A percentile compares a stretch with the other conserved stretches of the same genome.
Conservation (phyloP, 768 basidiomycete genomes). For the Galerina sulciceps region DNA sequence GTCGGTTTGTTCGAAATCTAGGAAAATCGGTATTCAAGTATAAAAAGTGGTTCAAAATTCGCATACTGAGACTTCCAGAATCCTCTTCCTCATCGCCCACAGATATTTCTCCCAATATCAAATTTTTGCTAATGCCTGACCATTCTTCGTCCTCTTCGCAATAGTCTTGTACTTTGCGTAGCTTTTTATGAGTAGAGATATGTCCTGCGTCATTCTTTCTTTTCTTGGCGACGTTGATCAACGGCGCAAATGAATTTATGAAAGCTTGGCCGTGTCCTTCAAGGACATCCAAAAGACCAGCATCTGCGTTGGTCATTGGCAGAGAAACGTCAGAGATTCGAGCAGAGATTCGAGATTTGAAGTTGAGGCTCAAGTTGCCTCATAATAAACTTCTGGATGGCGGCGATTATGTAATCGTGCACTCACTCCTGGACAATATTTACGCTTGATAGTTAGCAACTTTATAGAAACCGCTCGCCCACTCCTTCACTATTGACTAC, state of each 20-base stretch:
- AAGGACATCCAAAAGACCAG: constrained; percentile 41
- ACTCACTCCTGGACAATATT: too few relatives aligned
- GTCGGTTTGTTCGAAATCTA: constrained; percentile 47
- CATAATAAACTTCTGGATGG: too few relatives aligned
- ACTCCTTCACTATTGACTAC: background rate
- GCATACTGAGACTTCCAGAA: constrained; percentile 7
- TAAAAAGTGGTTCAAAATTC: background rate
- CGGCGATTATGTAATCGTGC: too few relatives aligned
- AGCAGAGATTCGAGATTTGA: too few relatives aligned
- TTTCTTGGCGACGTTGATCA: constrained; percentile 18
- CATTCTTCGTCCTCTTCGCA: constrained; percentile 42
- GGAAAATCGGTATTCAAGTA: background rate
- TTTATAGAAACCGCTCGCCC: background rate
- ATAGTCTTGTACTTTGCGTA: constrained; percentile 24
- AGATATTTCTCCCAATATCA: constrained; percentile 10
- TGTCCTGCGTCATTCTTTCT: constrained; percentile 9
- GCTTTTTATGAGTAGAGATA: constrained; percentile 15
- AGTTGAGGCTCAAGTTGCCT: too few relatives aligned
- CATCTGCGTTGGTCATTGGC: constrained; percentile 27
- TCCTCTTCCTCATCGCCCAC: constrained; percentile 19
- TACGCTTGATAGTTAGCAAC: too few relatives aligned
- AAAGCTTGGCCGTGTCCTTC: constrained; percentile 53
- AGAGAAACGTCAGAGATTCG: background rate
- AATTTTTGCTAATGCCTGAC: constrained; percentile 35
- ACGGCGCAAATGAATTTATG: constrained; percentile 42